phyloP scores from a whole-genome alignment of 2,329 filamentous ascomycete genomes.

The Aspergillus sp. region DNA sequence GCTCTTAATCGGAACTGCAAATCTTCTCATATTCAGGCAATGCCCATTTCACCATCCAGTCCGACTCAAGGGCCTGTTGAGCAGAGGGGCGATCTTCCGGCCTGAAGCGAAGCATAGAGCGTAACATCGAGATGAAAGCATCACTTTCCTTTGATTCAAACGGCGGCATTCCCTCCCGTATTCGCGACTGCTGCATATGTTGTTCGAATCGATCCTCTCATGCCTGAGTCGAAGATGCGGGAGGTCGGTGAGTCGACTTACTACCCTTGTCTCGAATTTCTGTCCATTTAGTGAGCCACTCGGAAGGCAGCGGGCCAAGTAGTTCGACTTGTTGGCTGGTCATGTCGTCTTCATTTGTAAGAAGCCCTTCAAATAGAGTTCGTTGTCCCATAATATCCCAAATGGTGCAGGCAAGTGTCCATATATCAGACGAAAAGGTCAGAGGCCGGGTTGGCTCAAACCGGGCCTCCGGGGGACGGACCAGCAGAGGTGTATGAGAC shows the following conservation, averaged over 20 bases:
- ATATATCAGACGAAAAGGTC: too few relatives aligned
- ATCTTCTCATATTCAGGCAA: slow-evolving; percentile 21
- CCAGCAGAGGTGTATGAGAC: slow-evolving; percentile 24
- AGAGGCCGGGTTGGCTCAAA: too few relatives aligned
- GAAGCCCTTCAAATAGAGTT: slow-evolving; percentile 27
- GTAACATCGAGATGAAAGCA: slow-evolving; percentile 25
- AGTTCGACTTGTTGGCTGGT: slow-evolving; percentile 30
- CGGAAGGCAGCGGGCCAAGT: slow-evolving; percentile 27
- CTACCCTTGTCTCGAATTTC: neutral
- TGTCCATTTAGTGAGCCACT: slow-evolving; percentile 29
- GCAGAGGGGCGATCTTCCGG: slow-evolving; percentile 22
- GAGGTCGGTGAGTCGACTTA: neutral
- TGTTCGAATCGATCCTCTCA: slow-evolving; percentile 19
- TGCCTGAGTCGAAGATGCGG: neutral
- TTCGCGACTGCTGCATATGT: slow-evolving; percentile 22
- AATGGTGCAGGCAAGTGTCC: too few relatives aligned
- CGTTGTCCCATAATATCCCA: too few relatives aligned
- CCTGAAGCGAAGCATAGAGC: slow-evolving; percentile 25
- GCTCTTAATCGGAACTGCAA: too few relatives aligned
- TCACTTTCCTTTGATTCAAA: slow-evolving; percentile 19
- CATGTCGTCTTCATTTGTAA: slow-evolving; percentile 27
- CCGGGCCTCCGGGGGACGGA: slow-evolving; percentile 34
- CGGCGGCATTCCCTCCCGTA: slow-evolving; percentile 3
- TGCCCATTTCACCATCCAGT: slow-evolving; percentile 31
- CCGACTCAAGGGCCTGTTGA: slow-evolving; percentile 22